Conservation (phyloP, 495 filamentous ascomycete genomes). For the Penicillium fimorum region DNA sequence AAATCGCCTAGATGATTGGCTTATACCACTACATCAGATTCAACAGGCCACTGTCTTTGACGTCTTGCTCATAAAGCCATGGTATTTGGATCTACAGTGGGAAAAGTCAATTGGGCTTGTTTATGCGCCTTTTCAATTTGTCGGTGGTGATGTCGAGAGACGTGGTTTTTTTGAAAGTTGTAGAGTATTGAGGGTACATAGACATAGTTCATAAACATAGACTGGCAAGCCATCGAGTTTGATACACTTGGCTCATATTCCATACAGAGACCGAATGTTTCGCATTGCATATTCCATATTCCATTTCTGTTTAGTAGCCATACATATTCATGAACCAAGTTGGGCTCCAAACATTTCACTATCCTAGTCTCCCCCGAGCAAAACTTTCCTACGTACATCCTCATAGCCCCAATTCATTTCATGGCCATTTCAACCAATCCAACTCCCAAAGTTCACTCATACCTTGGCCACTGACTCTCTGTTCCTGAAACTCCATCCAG, state of each 20-base stretch:
- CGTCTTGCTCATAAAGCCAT: neutral
- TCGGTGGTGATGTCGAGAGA: neutral
- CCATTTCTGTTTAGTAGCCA: no score
- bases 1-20: neutral
- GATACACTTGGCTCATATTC: neutral
- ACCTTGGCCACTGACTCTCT: neutral
- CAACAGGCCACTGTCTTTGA: neutral
- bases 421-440: neutral
- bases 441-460: neutral
- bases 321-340: neutral
- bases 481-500: neutral
- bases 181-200: no score
- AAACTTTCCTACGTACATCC: neutral
- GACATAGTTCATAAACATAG: neutral
- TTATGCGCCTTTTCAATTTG: conserved; percentile 2
- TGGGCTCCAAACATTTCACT: neutral
- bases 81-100: neutral
- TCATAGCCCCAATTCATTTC: neutral
- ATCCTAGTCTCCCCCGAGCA: neutral
- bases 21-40: conserved; percentile 1
- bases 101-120: neutral
- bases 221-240: neutral
- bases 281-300: no score
- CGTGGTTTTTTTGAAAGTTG: neutral
- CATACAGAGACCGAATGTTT: neutral